Conservation (phyloP, 441 rosid species). For the Adansonia rubrostipa region DNA sequence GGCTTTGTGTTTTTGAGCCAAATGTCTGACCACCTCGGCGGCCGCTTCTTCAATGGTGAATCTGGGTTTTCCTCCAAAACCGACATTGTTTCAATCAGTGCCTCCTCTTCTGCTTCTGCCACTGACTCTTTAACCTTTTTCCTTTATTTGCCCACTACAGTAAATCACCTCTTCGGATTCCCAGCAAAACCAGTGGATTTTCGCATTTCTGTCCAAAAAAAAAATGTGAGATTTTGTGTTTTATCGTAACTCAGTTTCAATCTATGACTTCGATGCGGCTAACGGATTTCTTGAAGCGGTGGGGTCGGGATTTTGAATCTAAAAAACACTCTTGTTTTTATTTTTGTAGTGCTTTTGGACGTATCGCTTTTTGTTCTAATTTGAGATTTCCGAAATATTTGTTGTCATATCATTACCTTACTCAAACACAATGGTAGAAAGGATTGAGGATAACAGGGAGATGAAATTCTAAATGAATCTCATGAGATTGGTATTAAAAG, state of each 20-base stretch:
- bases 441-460: no score
- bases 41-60: slow-evolving; percentile 51
- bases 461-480: no score
- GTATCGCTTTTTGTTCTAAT: not conserved
- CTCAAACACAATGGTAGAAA: no score
- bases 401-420: not conserved
- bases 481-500: no score
- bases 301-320: slow-evolving; percentile 22
- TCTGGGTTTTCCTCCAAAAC: slow-evolving; percentile 43
- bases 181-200: not conserved
- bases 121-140: not conserved
- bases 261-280: slow-evolving; percentile 12
- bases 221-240: not conserved
- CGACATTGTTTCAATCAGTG: slow-evolving; percentile 46
- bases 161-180: not conserved
- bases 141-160: not conserved
- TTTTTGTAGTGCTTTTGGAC: not conserved
- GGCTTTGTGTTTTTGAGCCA: slow-evolving; percentile 70
- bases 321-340: not conserved
- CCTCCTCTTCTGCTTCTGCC: not conserved
- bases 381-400: not conserved
- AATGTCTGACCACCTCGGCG: slow-evolving; percentile 67
- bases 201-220: not conserved
- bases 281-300: slow-evolving; percentile 38
- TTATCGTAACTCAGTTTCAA: not conserved